Conservation (phyloP, 495 filamentous ascomycete species). For the Trichocladium uniseriatum region DNA sequence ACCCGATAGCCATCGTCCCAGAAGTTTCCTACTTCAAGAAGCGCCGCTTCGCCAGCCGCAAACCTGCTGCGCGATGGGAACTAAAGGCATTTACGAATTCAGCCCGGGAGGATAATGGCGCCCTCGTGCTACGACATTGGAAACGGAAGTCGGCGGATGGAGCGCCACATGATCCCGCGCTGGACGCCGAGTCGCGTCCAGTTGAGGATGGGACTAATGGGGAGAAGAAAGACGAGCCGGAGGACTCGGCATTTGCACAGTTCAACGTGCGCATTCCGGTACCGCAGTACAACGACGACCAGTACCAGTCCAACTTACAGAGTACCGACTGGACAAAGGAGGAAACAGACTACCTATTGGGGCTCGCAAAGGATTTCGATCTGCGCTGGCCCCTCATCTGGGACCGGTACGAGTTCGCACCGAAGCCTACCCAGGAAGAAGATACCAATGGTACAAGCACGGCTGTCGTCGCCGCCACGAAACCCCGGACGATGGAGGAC, state of each 20-base stretch:
- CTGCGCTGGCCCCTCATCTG: constrained; percentile 85
- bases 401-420: constrained; percentile 79
- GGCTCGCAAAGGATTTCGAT: constrained; percentile 63
- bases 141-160: constrained; percentile 34
- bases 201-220: constrained; percentile 7
- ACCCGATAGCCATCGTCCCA: constrained; percentile 40
- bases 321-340: constrained; percentile 75
- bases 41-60: constrained; percentile 38
- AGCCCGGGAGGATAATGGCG: constrained; percentile 36
- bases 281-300: constrained; percentile 73
- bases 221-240: constrained; percentile 23
- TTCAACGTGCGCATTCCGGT: constrained; percentile 71
- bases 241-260: constrained; percentile 57
- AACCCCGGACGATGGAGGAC: constrained; percentile 68
- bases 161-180: constrained; percentile 6
- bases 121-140: constrained; percentile 62
- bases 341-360: constrained; percentile 85
- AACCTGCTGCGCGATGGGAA: constrained; percentile 56
- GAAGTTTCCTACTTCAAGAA: constrained; percentile 40
- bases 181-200: constrained; percentile 13
- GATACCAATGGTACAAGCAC: constrained; percentile 26
- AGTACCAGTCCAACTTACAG: constrained; percentile 68
- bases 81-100: constrained; percentile 46
- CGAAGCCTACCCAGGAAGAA: constrained; percentile 30
- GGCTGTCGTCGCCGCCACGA: constrained; percentile 39